Conservation (phyloP, 768 basidiomycete genomes). For the Dioszegia hungarica region DNA sequence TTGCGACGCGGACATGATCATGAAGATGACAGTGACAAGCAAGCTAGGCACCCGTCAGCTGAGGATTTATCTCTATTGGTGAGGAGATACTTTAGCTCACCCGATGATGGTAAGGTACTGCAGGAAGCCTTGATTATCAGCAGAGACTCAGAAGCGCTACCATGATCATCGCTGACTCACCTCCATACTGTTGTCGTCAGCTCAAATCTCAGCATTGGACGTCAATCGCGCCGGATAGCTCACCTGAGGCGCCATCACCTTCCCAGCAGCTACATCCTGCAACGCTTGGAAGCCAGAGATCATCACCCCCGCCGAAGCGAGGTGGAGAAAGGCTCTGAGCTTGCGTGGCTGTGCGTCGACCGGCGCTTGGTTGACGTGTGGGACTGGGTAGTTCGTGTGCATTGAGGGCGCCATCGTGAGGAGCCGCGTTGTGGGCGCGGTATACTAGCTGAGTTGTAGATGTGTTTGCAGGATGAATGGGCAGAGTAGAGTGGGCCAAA, state of each 20-base stretch:
- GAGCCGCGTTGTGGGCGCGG: too few relatives aligned
- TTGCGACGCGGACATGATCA: constrained; percentile 50
- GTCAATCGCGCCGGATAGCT: constrained; percentile 4
- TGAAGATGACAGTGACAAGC: constrained; percentile 51
- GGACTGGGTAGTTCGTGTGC: constrained; percentile 21
- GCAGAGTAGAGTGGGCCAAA: too few relatives aligned
- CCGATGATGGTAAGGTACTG: constrained; percentile 77
- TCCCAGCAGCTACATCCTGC: constrained; percentile 15
- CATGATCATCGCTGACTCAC: constrained; percentile 26
- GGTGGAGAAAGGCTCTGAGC: constrained; percentile 36
- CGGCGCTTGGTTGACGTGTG: constrained; percentile 3
- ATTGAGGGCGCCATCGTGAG: constrained; percentile 12
- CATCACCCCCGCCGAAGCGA: constrained; percentile 33
- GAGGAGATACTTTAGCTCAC: constrained; percentile 48
- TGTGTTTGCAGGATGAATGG: too few relatives aligned
- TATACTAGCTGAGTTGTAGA: too few relatives aligned
- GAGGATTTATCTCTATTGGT: not conserved
- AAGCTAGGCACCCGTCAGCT: constrained; percentile 47
- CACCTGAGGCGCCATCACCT: constrained; percentile 35
- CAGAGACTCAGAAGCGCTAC: too few relatives aligned
- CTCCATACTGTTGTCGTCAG: constrained; percentile 31
- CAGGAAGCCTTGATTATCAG: constrained; percentile 54
- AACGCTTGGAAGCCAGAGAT: constrained; percentile 38
- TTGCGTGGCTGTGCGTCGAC: constrained; percentile 24
- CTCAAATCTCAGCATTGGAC: not conserved